A percentile compares a stretch with the other conserved stretches of the same genome.
These are phyloP conservation scores for Petasospora fabianii DNA, from an alignment of 1,139 yeast species.

Conservation along the genomic window DNA sequence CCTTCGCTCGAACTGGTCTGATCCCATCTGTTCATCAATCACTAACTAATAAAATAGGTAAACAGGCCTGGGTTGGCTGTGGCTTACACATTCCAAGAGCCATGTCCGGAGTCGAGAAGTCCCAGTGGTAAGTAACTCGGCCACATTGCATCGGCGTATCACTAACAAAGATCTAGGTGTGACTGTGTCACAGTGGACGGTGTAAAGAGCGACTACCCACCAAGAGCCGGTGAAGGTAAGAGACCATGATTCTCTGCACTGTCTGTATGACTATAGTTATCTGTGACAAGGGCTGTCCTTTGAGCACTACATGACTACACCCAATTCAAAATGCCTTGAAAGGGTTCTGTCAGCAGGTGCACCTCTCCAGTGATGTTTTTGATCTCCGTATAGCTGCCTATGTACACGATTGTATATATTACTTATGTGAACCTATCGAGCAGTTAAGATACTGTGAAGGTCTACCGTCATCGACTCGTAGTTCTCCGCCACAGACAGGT, in stretches of 20 bases:
- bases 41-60: slow-evolving; percentile 6
- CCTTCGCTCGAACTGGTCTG: too few relatives aligned
- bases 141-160: neutral
- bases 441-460: too few relatives aligned
- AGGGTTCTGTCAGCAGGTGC: too few relatives aligned
- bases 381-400: too few relatives aligned
- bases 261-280: too few relatives aligned
- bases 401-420: too few relatives aligned
- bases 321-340: too few relatives aligned
- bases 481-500: too few relatives aligned
- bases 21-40: neutral
- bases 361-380: too few relatives aligned
- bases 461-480: too few relatives aligned
- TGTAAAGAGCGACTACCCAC: slow-evolving; percentile 15
- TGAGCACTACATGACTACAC: too few relatives aligned
- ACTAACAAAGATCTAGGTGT: slow-evolving; percentile 2
- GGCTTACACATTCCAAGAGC: slow-evolving; percentile 18
- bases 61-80: slow-evolving; percentile 19
- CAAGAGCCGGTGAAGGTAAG: slow-evolving; percentile 18
- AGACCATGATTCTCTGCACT: slow-evolving; percentile 2
- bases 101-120: slow-evolving; percentile 9
- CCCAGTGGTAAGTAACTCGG: slow-evolving; percentile 10
- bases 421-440: too few relatives aligned
- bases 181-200: slow-evolving; percentile 13
- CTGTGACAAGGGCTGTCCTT: neutral